These are phyloP conservation scores for Aspergillus conjunctus DNA, from an alignment of 495 filamentous ascomycete species.

Conservation along the genomic window DNA sequence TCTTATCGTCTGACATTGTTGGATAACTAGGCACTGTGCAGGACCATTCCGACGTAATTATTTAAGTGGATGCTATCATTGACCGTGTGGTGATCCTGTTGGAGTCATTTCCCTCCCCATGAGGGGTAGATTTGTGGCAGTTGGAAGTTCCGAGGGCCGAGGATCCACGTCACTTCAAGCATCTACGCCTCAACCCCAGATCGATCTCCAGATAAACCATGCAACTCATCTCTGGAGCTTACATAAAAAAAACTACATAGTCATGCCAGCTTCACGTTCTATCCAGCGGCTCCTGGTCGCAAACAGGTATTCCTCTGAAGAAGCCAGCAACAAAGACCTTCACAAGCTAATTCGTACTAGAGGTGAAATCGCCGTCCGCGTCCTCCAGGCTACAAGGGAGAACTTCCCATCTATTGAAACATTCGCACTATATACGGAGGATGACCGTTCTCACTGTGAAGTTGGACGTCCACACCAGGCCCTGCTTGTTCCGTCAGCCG, in stretches of 20 bases:
- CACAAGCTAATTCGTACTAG: constrained; percentile 33
- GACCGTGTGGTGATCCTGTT: constrained; percentile 1
- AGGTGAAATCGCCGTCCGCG: constrained; percentile 63
- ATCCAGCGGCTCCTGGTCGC: constrained; percentile 58
- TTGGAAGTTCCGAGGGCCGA: constrained; percentile 26
- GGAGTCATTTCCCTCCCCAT: constrained; percentile 10
- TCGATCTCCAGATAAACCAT: not conserved
- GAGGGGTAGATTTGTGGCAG: constrained; percentile 19
- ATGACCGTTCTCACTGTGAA: constrained; percentile 56
- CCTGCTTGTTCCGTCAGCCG: constrained; percentile 50
- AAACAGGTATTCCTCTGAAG: constrained; percentile 49
- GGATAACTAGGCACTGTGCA: not conserved
- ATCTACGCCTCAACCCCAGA: not conserved
- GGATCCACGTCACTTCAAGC: constrained; percentile 3
- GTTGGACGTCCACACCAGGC: constrained; percentile 47
- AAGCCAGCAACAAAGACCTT: constrained; percentile 1
- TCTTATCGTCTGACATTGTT: constrained; percentile 21
- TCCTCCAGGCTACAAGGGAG: constrained; percentile 59
- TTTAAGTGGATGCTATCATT: not conserved
- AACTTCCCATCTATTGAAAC: constrained; percentile 50
- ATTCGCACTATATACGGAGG: constrained; percentile 53
- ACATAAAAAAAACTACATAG: not conserved
- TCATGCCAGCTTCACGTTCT: constrained; percentile 32
- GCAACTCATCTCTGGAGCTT: not conserved
- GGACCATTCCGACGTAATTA: not conserved